Evolutionary conservation across 352 stramenopile species (phyloP), one percentile per base, ranked within the genome.

Genomic region (Phytophthora europaea): DNA sequence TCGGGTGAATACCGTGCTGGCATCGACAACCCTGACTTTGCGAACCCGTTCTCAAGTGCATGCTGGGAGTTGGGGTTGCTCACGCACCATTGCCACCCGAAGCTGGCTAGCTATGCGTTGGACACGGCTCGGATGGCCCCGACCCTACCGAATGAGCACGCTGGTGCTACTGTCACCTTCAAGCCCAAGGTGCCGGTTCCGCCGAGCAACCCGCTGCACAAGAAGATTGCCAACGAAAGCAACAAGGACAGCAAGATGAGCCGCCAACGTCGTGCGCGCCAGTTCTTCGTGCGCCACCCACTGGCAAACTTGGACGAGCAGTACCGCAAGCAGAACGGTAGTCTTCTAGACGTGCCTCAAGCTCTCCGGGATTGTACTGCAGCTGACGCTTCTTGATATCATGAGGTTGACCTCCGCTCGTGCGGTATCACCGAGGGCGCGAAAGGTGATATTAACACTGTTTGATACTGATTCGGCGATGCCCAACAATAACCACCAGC

Each of bases 11-110:
- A 98, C 83, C 84, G 89, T 54, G 90, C 88, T 18, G 90, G 98
- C 70, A 91, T 98, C 28, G 83, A 95, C 55, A 96, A 99, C 78
- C 97, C 97, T 20, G 96, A 99, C 80, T 97, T 98, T 64, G 89
- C 92, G 23, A 99, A 99, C 75, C 93, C 96, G 38, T 98, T 98
- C 74, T 94, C 96, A 65, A 98, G 90, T 22, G 95, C 95, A 1
- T 92, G 90, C 60, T 99, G 97, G 90, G 97, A 99, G 72, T 72
- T 99, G 36, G 81, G 93, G 38, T 80, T 98, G 50, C 72, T 99
- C 18, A 81, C 83, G 45, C 93, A 91, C 56, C 93, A 98, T 71
- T 83, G 89, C 62, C 83, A 98, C 72, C 94, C 92, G n/a, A 82
- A 75, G 43, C 80, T 98, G 18, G 76, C 87, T 23, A 77, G 64